phyloP scores from a whole-genome alignment of 768 basidiomycete species.

The Gloeopeniophorella convolvens region DNA sequence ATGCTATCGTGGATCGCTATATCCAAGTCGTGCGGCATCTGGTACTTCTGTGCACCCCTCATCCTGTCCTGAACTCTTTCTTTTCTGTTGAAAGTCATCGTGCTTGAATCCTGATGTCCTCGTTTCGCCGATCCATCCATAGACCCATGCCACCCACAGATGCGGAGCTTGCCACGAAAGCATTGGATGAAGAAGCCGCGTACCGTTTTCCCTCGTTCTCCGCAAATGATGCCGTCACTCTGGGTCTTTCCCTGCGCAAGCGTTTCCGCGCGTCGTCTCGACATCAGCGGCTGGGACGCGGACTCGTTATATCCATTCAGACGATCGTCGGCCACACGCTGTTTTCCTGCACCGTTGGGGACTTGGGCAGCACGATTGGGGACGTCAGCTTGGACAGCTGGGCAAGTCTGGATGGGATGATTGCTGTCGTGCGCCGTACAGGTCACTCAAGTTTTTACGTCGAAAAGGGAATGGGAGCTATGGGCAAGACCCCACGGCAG shows the following conservation, averaged over 20 bases:
- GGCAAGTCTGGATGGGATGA: slow-evolving; percentile 72
- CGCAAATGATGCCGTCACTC: slow-evolving; percentile 72
- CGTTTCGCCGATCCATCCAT: slow-evolving; percentile 64
- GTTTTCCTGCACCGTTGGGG: slow-evolving; percentile 80
- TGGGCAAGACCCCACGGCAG: slow-evolving; percentile 71
- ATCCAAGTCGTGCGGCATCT: not conserved
- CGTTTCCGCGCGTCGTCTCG: slow-evolving; percentile 70
- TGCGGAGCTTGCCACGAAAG: slow-evolving; percentile 65
- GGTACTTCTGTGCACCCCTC: not conserved
- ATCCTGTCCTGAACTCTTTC: slow-evolving; percentile 4
- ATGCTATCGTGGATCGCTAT: not conserved
- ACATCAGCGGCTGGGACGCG: slow-evolving; percentile 64
- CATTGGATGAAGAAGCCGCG: slow-evolving; percentile 60
- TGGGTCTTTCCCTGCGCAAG: slow-evolving; percentile 74
- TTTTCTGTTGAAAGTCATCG: too few relatives aligned
- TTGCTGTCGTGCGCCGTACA: slow-evolving; percentile 69
- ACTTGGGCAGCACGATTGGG: slow-evolving; percentile 58
- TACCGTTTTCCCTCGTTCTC: slow-evolving; percentile 71
- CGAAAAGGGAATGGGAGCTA: slow-evolving; percentile 79
- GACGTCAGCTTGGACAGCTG: slow-evolving; percentile 81
- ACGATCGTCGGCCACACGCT: slow-evolving; percentile 71
- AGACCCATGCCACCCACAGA: slow-evolving; percentile 56
- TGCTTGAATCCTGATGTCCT: slow-evolving; percentile 24
- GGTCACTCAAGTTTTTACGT: slow-evolving; percentile 84
- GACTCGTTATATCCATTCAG: slow-evolving; percentile 75